Base-by-base conservation (phyloP, 352 stramenopile species). In the Phytophthora parvispora region DNA sequence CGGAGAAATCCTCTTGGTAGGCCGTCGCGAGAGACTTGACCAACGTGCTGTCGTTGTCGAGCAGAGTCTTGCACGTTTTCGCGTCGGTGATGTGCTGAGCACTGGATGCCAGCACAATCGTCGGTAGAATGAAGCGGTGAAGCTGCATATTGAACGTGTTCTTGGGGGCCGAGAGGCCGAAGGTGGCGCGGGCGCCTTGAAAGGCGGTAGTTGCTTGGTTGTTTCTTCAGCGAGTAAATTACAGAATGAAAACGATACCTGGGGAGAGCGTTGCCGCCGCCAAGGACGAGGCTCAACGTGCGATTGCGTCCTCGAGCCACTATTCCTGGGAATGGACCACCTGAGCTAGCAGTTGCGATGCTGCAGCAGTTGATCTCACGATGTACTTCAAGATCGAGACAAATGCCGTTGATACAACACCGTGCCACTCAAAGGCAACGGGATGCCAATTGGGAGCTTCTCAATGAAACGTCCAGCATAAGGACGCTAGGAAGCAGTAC, bases 11-110 rank as follows among this genome's bases (percentile, higher is more conserved):
- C 2, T 58, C 51, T 22, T 31, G 29, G 4, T 45, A 58, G 2
- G 12, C 51, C 12, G 15, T 47, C 10, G 51, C 51, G n/a, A 58
- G 51, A 16, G 31, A 45, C 15, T 58, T 58, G 20, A 58, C 51
- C 5, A 58, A 12, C 3, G 31, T 31, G 31, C 51, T 47, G 29
- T 58, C 51, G 13, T 31, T 58, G 29, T 47, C 51, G n/a, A 58
- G 31, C 25, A 58, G 31, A 3, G 20, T 58, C 20, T 58, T 47
- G 51, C 51, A 45, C 8, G 29, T 47, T 47, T 25, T 25, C 6
- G 51, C 31, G 15, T 24, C 22, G 9, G 20, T 9, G 20, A 58
- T 15, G 13, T 47, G 51, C 10, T n/a, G 36, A 6, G 42, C 42
- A 28, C 51, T 22, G 2, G 31, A n/a, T 27, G 49, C 28, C 12